phyloP scores from a whole-genome alignment of 768 basidiomycete genomes.

The Pleurotus citrinopileatus region DNA sequence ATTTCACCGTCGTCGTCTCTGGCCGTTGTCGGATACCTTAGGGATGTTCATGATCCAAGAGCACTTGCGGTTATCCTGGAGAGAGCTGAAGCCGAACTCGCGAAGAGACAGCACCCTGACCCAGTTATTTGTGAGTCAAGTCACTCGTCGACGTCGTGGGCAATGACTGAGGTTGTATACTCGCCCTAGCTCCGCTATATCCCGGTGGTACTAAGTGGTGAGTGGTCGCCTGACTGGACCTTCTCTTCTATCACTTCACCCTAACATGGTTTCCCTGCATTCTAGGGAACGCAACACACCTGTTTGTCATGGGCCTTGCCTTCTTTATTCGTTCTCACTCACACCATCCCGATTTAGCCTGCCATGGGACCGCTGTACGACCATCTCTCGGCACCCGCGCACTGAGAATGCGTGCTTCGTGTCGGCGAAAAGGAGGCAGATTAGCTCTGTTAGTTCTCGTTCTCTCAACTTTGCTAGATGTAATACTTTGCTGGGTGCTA shows the following conservation, averaged over 20 bases:
- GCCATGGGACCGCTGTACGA: conserved; percentile 63
- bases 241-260: conserved; percentile 9
- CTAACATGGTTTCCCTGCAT: conserved; percentile 7
- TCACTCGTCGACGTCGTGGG: conserved; percentile 2
- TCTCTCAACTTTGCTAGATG: conserved; percentile 6
- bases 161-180: neutral
- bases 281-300: conserved; percentile 78
- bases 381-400: conserved; percentile 29
- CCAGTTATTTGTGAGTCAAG: conserved; percentile 82
- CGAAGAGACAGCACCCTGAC: conserved; percentile 76
- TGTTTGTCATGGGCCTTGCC: conserved; percentile 36
- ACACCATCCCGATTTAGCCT: conserved; percentile 41
- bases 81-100: conserved; percentile 75
- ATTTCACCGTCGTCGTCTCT: conserved; percentile 5
- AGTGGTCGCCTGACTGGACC: conserved; percentile 24
- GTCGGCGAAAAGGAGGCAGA: neutral
- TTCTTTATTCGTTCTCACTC: conserved; percentile 4
- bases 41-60: conserved; percentile 83
- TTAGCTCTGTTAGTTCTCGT: neutral
- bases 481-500: neutral
- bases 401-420: neutral
- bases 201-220: conserved; percentile 98
- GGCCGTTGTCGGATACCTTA: conserved; percentile 29
- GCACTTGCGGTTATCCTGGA: conserved; percentile 74
- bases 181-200: conserved; percentile 62